phyloP scores from a whole-genome alignment of 2,329 filamentous ascomycete species.

The Xylaria sp. region DNA sequence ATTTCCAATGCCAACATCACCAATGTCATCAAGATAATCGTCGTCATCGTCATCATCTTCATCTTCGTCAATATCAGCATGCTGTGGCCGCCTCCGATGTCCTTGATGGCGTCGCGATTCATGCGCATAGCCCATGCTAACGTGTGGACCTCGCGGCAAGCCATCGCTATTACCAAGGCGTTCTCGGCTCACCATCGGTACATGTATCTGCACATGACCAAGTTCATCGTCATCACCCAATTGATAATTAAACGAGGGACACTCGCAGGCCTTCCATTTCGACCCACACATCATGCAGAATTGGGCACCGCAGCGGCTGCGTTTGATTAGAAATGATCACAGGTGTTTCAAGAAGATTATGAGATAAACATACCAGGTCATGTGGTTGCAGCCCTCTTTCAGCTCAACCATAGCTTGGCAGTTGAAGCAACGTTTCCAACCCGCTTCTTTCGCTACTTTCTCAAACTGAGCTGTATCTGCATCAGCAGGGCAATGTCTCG shows the following conservation, averaged over 20 bases:
- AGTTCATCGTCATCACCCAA: slow-evolving; percentile 63
- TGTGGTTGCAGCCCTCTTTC: slow-evolving; percentile 86
- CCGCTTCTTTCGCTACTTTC: slow-evolving; percentile 71
- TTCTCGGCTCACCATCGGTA: slow-evolving; percentile 51
- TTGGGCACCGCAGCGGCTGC: slow-evolving; percentile 77
- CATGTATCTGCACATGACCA: slow-evolving; percentile 62
- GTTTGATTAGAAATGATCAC: slow-evolving; percentile 40
- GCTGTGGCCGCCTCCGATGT: slow-evolving; percentile 51
- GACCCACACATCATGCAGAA: slow-evolving; percentile 88
- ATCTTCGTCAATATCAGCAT: slow-evolving; percentile 50
- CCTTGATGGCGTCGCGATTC: slow-evolving; percentile 58
- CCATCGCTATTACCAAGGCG: slow-evolving; percentile 45
- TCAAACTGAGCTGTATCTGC: slow-evolving; percentile 72
- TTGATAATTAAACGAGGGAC: slow-evolving; percentile 80
- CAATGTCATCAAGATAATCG: slow-evolving; percentile 52
- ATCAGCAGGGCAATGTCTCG: slow-evolving; percentile 75
- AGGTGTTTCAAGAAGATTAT: slow-evolving; percentile 4
- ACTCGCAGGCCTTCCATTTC: slow-evolving; percentile 86
- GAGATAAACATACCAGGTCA: slow-evolving; percentile 75
- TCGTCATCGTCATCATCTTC: slow-evolving; percentile 48
- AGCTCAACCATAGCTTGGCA: slow-evolving; percentile 81
- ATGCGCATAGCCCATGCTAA: slow-evolving; percentile 43
- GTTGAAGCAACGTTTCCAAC: slow-evolving; percentile 79
- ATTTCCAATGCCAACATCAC: slow-evolving; percentile 59
- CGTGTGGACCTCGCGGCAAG: slow-evolving; percentile 43